Evolutionary conservation across 768 basidiomycete species (phyloP).

Genomic region (Phlebiopsis flavidoalba): DNA sequence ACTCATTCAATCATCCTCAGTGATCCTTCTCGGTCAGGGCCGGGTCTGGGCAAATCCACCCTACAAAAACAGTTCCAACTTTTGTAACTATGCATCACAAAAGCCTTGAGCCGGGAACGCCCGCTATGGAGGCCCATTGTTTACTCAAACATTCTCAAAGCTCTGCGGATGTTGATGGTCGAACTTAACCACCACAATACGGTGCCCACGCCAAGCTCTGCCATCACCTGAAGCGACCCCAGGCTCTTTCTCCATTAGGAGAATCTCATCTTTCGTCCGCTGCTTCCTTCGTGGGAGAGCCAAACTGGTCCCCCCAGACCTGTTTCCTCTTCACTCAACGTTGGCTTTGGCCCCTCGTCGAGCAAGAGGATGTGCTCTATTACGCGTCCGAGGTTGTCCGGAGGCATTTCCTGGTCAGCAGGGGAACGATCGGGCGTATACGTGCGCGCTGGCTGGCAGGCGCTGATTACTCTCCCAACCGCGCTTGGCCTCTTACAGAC

Average conservation of each 20-base stretch:
- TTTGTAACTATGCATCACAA: conserved; percentile 59
- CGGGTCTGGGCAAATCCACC: conserved; percentile 66
- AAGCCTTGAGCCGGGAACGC: conserved; percentile 34
- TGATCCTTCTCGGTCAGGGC: conserved; percentile 31
- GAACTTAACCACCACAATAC: conserved; percentile 63
- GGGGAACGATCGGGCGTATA: conserved; percentile 60
- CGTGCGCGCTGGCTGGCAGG: conserved; percentile 72
- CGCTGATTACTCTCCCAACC: conserved; percentile 45
- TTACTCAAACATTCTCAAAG: conserved; percentile 56
- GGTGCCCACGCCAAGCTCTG: background rate
- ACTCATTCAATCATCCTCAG: conserved; percentile 6
- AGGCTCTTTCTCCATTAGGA: conserved; percentile 3
- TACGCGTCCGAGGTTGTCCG: conserved; percentile 65
- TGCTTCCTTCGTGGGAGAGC: conserved; percentile 2
- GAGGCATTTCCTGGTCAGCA: conserved; percentile 48
- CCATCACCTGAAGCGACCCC: conserved; percentile 2
- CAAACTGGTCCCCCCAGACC: conserved; percentile 36
- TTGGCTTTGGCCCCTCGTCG: conserved; percentile 61
- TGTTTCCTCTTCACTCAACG: conserved; percentile 47
- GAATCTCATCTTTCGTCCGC: conserved; percentile 15
- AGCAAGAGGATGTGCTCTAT: conserved; percentile 63
- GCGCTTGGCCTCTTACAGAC: conserved; percentile 33
- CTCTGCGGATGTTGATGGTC: conserved; percentile 67
- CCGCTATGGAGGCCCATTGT: conserved; percentile 40
- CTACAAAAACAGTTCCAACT: conserved; percentile 83